A percentile compares a stretch with the other conserved stretches of the same genome.
phyloP scores from a whole-genome alignment of 2,329 filamentous ascomycete genomes.

The Microcera coccophila region DNA sequence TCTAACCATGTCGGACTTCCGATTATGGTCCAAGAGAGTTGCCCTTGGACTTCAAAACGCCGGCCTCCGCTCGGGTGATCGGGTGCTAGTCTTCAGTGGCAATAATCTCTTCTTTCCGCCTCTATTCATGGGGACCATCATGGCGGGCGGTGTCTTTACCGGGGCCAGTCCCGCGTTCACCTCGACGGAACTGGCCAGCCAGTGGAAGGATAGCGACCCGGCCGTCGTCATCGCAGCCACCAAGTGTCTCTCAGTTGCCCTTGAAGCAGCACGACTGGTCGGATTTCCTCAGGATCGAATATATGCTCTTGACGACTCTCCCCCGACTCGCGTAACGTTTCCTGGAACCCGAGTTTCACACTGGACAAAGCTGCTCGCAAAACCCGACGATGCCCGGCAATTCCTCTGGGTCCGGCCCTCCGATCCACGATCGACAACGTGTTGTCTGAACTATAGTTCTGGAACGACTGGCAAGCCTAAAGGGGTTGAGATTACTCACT shows the following conservation, averaged over 20 bases:
- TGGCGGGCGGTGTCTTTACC: conserved; percentile 74
- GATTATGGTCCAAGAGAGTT: conserved; percentile 67
- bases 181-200: conserved; percentile 67
- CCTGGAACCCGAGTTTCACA: conserved; percentile 35
- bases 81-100: conserved; percentile 69
- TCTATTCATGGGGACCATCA: conserved; percentile 67
- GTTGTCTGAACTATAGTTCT: no score
- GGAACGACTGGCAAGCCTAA: conserved; percentile 69
- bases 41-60: conserved; percentile 62
- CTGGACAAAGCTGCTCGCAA: conserved; percentile 60
- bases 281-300: conserved; percentile 53
- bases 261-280: conserved; percentile 59
- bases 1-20: conserved; percentile 60
- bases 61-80: conserved; percentile 63
- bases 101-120: conserved; percentile 71
- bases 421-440: no score
- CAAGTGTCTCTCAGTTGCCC: conserved; percentile 55
- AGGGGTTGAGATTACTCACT: conserved; percentile 74
- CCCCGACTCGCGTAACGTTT: conserved; percentile 36
- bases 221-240: conserved; percentile 61
- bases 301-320: conserved; percentile 64
- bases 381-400: no score
- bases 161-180: conserved; percentile 69
- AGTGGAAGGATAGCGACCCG: conserved; percentile 67
- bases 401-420: no score